phyloP scores from a whole-genome alignment of 2,329 filamentous ascomycete species.

The Macrophomina pseudophaseolina region DNA sequence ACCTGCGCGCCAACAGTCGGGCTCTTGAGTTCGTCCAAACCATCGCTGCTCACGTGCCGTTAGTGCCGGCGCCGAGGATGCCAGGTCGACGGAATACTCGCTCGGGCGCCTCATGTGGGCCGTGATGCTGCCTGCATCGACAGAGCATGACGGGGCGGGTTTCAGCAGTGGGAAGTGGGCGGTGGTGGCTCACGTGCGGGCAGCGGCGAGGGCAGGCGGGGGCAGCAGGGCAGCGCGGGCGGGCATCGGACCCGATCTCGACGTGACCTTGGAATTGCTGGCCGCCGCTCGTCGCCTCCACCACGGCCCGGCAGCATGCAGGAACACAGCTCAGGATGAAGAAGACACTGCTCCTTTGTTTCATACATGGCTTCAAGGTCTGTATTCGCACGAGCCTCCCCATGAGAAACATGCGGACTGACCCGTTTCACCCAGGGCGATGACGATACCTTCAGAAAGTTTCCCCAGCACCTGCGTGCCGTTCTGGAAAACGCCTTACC shows the following conservation, averaged over 20 bases:
- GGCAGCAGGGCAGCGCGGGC: not conserved
- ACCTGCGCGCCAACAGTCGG: not conserved
- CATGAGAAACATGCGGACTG: constrained; percentile 4
- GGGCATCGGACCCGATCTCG: not conserved
- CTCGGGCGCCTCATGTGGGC: not conserved
- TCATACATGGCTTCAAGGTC: constrained; percentile 89
- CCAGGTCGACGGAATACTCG: too few relatives aligned
- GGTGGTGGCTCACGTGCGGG: constrained; percentile 1
- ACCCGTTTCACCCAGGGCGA: constrained; percentile 61
- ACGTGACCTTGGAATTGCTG: constrained; percentile 12
- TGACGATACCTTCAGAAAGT: constrained; percentile 77
- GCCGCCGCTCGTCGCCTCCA: constrained; percentile 1
- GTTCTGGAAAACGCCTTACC: constrained; percentile 70
- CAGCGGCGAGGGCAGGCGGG: not conserved
- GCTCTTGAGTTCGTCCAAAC: not conserved
- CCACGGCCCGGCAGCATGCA: constrained; percentile 15
- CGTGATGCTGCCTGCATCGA: not conserved
- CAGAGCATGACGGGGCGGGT: not conserved
- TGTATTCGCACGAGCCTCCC: constrained; percentile 19
- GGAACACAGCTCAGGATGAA: constrained; percentile 59
- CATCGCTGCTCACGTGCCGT: not conserved
- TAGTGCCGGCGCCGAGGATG: too few relatives aligned
- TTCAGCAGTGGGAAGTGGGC: not conserved
- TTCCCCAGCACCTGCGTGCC: constrained; percentile 72
- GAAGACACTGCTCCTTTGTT: constrained; percentile 80